These are phyloP conservation scores for Stylosanthes scabra DNA, from an alignment of 331 rosid species.

Conservation along the genomic window DNA sequence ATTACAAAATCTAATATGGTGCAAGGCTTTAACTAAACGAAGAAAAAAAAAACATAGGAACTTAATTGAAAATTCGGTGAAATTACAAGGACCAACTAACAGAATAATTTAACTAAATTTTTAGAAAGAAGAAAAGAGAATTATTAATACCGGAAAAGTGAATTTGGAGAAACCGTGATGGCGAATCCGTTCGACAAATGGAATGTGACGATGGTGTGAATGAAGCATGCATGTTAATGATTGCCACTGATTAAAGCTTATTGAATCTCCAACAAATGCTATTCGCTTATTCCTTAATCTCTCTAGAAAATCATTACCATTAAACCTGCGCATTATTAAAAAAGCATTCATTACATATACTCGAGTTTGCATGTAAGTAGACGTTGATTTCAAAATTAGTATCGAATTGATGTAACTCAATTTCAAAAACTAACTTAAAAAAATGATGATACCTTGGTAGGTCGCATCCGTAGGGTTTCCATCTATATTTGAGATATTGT, in stretches of 20 bases:
- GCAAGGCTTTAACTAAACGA: too few species aligned
- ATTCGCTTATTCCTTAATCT: slow-evolving; percentile 14
- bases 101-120: too few species aligned
- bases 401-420: too few species aligned
- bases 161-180: not conserved
- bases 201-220: not conserved
- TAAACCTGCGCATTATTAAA: slow-evolving; percentile 5
- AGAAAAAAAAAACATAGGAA: too few species aligned
- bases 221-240: slow-evolving; percentile 32
- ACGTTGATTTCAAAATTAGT: too few species aligned
- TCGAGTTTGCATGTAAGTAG: too few species aligned
- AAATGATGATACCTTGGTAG: slow-evolving; percentile 28
- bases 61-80: too few species aligned
- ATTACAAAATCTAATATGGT: too few species aligned
- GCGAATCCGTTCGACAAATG: not conserved
- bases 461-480: slow-evolving; percentile 27
- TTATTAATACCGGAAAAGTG: slow-evolving; percentile 17
- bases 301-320: slow-evolving; percentile 1
- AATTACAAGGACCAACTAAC: too few species aligned
- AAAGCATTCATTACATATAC: too few species aligned
- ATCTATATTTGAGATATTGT: slow-evolving; percentile 29
- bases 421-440: too few species aligned
- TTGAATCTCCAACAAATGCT: slow-evolving; percentile 25
- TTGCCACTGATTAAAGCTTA: slow-evolving; percentile 36
- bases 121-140: not conserved